Conservation (phyloP, 768 basidiomycete species). For the Daedalea quercina region DNA sequence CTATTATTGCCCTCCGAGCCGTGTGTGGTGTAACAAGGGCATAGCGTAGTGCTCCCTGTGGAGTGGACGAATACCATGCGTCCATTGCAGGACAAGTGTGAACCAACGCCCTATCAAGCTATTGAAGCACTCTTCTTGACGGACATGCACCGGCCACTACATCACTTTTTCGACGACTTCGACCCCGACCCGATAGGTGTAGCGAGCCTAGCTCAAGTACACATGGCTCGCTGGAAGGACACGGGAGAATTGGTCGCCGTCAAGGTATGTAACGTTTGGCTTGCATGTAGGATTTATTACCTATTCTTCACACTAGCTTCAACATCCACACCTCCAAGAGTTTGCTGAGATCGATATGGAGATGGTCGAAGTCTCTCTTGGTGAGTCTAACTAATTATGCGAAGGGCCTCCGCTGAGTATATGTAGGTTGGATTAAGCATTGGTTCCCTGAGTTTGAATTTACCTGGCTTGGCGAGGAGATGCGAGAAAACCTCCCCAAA, state of each 20-base stretch:
- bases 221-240: slow-evolving; percentile 66
- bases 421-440: slow-evolving; percentile 73
- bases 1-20: background rate
- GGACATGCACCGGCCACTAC: slow-evolving; percentile 71
- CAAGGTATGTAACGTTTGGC: slow-evolving; percentile 42
- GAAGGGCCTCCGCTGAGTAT: slow-evolving; percentile 2
- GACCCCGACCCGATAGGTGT: slow-evolving; percentile 88
- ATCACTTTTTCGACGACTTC: slow-evolving; percentile 79
- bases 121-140: slow-evolving; percentile 67
- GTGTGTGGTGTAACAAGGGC: slow-evolving; percentile 4
- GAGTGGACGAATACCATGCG: slow-evolving; percentile 59
- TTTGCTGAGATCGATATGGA: slow-evolving; percentile 90
- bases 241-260: slow-evolving; percentile 80
- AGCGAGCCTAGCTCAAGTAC: slow-evolving; percentile 94
- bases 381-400: slow-evolving; percentile 28
- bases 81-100: slow-evolving; percentile 86
- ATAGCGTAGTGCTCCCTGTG: slow-evolving; percentile 46
- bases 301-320: slow-evolving; percentile 38
- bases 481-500: slow-evolving; percentile 84
- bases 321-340: slow-evolving; percentile 91
- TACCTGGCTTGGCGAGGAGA: slow-evolving; percentile 90
- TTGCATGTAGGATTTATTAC: slow-evolving; percentile 1
- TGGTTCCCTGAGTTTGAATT: slow-evolving; percentile 96
- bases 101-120: slow-evolving; percentile 77
- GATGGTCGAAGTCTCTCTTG: slow-evolving; percentile 70